Percentiles rank a stretch among this genome's conserved stretches.
Evolutionary conservation across 2,329 filamentous ascomycete genomes (phyloP).

Genomic region (Colletotrichum cuscutae): DNA sequence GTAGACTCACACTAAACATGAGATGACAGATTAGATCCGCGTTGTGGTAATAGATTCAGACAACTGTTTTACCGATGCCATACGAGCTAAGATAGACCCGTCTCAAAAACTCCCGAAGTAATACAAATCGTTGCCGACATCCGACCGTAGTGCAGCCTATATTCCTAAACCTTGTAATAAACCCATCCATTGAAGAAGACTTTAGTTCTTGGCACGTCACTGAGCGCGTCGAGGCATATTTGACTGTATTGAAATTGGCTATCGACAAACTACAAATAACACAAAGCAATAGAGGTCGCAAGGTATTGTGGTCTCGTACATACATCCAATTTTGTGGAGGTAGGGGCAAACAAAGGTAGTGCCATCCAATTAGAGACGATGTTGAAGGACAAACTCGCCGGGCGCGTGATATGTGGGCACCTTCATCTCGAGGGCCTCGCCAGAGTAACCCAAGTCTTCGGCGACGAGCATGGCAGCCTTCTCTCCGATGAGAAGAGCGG

Average conservation of each 20-base stretch:
- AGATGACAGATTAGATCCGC: background rate
- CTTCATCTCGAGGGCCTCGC: constrained; percentile 80
- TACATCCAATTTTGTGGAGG: constrained; percentile 3
- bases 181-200: background rate
- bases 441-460: constrained; percentile 80
- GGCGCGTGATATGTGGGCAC: constrained; percentile 72
- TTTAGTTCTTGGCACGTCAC: background rate
- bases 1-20: background rate
- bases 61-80: background rate
- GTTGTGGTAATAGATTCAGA: too few species aligned
- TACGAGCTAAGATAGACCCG: background rate
- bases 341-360: background rate
- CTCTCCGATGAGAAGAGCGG: constrained; percentile 79
- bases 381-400: constrained; percentile 53
- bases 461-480: constrained; percentile 76
- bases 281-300: background rate
- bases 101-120: background rate
- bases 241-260: background rate
- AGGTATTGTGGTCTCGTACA: constrained; percentile 18
- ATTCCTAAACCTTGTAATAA: background rate
- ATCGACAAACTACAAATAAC: background rate
- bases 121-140: background rate
- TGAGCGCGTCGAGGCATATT: background rate
- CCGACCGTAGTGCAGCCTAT: background rate
- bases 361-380: constrained; percentile 49